A percentile compares a stretch with the other conserved stretches of the same genome.
Evolutionary conservation across 495 filamentous ascomycete species (phyloP).

Genomic region (Paragyromitra xinjiangensis): DNA sequence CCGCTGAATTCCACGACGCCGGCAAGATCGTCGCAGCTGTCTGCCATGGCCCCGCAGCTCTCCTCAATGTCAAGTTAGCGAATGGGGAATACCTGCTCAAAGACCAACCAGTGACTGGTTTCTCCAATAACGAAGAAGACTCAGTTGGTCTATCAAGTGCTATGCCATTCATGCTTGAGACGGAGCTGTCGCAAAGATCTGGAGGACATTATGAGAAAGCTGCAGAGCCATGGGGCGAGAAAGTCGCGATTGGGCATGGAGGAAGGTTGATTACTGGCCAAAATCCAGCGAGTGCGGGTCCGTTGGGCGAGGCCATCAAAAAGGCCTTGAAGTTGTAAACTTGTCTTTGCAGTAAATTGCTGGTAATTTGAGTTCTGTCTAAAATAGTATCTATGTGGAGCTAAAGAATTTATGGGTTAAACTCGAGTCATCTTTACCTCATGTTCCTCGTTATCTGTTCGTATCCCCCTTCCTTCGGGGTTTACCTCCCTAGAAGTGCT

Average conservation of each 20-base stretch:
- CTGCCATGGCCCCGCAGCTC: constrained; percentile 73
- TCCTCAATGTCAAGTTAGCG: constrained; percentile 67
- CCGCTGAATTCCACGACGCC: constrained; percentile 68
- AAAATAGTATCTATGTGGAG: constrained; percentile 5
- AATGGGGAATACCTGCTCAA: constrained; percentile 65
- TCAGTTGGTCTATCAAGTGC: constrained; percentile 60
- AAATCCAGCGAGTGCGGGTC: constrained; percentile 73
- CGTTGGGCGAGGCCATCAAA: constrained; percentile 63
- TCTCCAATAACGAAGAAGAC: constrained; percentile 75
- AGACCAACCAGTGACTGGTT: constrained; percentile 70
- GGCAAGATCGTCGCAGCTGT: constrained; percentile 73
- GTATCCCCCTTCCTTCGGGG: not conserved
- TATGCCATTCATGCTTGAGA: constrained; percentile 75
- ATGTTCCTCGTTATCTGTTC: not conserved
- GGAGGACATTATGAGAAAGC: constrained; percentile 70
- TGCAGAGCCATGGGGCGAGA: constrained; percentile 65
- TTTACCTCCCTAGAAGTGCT: not conserved
- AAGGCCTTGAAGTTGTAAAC: constrained; percentile 36
- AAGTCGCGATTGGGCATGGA: constrained; percentile 67
- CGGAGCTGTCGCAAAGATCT: constrained; percentile 63
- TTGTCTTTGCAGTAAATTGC: constrained; percentile 6
- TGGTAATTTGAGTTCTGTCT: constrained; percentile 11
- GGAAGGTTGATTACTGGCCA: constrained; percentile 77
- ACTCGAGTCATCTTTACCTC: constrained; percentile 18
- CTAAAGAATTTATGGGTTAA: not conserved